Base-by-base conservation (phyloP, 179 eudicot species). In the Patellifolia procumbens region DNA sequence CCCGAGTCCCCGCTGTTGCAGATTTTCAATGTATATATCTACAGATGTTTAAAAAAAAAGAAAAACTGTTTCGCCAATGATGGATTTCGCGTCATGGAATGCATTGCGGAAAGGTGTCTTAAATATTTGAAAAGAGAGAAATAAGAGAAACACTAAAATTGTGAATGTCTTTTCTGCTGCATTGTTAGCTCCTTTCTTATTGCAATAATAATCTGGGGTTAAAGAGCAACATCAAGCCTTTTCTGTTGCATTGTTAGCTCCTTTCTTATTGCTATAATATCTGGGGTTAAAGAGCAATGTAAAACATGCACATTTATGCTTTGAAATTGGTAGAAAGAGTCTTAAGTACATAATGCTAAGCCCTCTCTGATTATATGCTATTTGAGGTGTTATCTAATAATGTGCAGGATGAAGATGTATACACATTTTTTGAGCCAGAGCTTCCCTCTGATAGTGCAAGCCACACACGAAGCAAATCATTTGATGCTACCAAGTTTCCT, bases 371-470 rank as follows among this genome's bases (percentile, higher is more conserved):
- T 55, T 58, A n/a, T n/a, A n/a, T 7, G 22, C 4, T 22, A 56
- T 6, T 22, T 56, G 12, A 2, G 16, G 12, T 13, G 3, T 42
- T 66, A 5, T 70, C 9, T 0, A 1, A 29, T 16, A 60, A 20
- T 28, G 34, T 70, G 74, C 78, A 94, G 98, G 98, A 94, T 26
- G 97, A 94, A 83, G 97, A 94, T 73, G 83, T 94, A 17, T 94
- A 88, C 70, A 88, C 89, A 13, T 94, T 94, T 80, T 94, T 94
- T 46, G 98, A 94, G 87, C 98, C 98, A 32, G 97, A 94, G 86
- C 89, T 90, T 66, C 97, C 98, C 6, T 70, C 80, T 37, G 89
- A 83, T 48, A 75, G 83, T 69, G 73, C 72, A 58, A 79, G 83
- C 51, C 79, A 80, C 63, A 43, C 86, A 26, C 83, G 90, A 61